phyloP scores from a whole-genome alignment of 108 stramenopile species.

The Stephanodiscus triporus region DNA sequence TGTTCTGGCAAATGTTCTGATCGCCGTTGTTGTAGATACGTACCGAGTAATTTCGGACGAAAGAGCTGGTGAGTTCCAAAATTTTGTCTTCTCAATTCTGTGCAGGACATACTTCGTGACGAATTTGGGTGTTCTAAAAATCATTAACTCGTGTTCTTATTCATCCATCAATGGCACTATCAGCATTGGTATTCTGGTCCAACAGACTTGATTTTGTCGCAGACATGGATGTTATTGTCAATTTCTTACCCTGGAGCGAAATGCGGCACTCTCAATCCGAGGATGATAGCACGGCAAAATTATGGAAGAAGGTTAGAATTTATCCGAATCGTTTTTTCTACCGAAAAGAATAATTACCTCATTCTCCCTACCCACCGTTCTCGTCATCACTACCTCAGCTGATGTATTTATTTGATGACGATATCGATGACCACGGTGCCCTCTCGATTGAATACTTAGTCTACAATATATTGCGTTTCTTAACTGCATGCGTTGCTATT shows the following conservation, averaged over 20 bases:
- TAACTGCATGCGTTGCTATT: conserved; percentile 52
- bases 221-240: conserved; percentile 57
- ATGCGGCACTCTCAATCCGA: conserved; percentile 2
- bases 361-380: too few species aligned
- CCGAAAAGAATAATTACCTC: too few species aligned
- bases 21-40: conserved; percentile 78
- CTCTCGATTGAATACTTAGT: conserved; percentile 20
- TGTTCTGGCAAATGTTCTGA: conserved; percentile 70
- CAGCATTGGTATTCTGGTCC: conserved; percentile 63
- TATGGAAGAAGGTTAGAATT: conserved; percentile 52
- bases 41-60: conserved; percentile 60
- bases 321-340: too few species aligned
- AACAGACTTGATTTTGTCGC: conserved; percentile 65
- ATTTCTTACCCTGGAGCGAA: background rate
- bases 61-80: conserved; percentile 39
- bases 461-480: conserved; percentile 21
- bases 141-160: background rate
- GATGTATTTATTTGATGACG: conserved; percentile 47
- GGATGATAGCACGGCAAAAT: conserved; percentile 13
- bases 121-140: background rate
- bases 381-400: too few species aligned
- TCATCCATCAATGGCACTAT: background rate
- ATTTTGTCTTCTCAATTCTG: background rate
- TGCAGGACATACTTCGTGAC: background rate
- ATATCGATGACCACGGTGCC: conserved; percentile 13